Evolutionary conservation across 805 yeast species (phyloP), one percentile per base, ranked within the genome.

Genomic region (Hagleromyces aurorensis): DNA sequence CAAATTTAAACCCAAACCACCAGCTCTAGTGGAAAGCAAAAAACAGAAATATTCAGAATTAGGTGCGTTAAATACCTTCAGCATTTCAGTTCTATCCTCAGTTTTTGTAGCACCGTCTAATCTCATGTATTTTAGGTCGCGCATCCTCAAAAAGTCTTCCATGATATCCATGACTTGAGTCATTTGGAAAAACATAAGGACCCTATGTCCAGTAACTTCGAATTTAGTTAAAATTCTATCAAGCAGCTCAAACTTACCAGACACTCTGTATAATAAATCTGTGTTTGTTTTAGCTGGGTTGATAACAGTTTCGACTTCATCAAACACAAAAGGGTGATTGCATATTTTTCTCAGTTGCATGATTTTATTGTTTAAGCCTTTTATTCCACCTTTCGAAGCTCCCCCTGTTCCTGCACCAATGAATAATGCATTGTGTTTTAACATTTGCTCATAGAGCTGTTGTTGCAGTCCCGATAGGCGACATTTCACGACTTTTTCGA

Each of bases 101-200:
- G 93, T 81, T 44, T 81, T 81, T 1, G 93, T 82, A 13, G 75
- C 65, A 64, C 93, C 93, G 62, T 82, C 93, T 36, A 82, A 65
- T 60, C 91, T 67, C 65, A 80, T 61, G 50, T 80, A 82, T 44
- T 78, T 73, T 69, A 81, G 60, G 24, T 67, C 74, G 41, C 70
- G 67, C 57, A 70, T 67, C 44, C 87, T 65, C 46, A 82, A 62
- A 53, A 72, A 82, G 55, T 82, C 93, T 55, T 82, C 93, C 86
- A 82, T 81, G 23, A 82, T 82, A 51, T 81, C 85, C 93, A 82
- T 82, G 32, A 82, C 83, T 50, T 79, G 85, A 0, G 93, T 82
- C 93, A 82, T 82, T 59, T 82, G 93, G 63, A 82, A 82, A 48
- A 82, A 82, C 56, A 82, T 77, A 55, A 82, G 66, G 3, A 81